A percentile compares a stretch with the other conserved stretches of the same genome.
Evolutionary conservation across 768 basidiomycete genomes (phyloP).

Genomic region (Phlebiopsis gigantea): DNA sequence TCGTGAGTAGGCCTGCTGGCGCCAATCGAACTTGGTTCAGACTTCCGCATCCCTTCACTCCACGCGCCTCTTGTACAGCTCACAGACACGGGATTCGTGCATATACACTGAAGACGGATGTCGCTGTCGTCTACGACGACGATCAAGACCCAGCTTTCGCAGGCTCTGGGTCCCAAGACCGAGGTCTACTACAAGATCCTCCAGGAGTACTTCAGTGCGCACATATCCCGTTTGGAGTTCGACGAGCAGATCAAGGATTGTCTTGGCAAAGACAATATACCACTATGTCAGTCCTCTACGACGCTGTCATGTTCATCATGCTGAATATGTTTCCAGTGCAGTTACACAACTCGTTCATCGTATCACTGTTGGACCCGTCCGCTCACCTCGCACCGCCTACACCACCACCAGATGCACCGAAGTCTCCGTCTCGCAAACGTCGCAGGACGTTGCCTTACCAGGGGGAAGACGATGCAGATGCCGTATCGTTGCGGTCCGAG

Average conservation of each 20-base stretch:
- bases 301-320: background rate
- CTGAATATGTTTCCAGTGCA: constrained; percentile 44
- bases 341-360: constrained; percentile 79
- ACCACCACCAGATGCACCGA: constrained; percentile 57
- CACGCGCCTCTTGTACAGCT: background rate
- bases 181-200: constrained; percentile 56
- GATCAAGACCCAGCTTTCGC: constrained; percentile 62
- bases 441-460: constrained; percentile 68
- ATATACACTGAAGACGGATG: constrained; percentile 34
- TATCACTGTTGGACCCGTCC: constrained; percentile 78
- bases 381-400: constrained; percentile 64
- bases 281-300: constrained; percentile 39
- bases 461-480: constrained; percentile 51
- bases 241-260: constrained; percentile 62
- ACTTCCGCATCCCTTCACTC: background rate
- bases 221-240: constrained; percentile 69
- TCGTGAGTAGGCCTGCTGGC: background rate
- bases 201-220: constrained; percentile 62
- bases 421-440: constrained; percentile 63
- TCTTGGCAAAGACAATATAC: constrained; percentile 47
- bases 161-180: constrained; percentile 57
- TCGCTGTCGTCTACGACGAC: constrained; percentile 72
- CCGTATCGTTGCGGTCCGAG: constrained; percentile 50
- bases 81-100: background rate
- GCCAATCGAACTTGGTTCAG: background rate